Percentiles rank a stretch among this genome's conserved stretches.
Evolutionary conservation across 2,329 filamentous ascomycete species (phyloP).

Genomic region (Cladorrhinum sp.): DNA sequence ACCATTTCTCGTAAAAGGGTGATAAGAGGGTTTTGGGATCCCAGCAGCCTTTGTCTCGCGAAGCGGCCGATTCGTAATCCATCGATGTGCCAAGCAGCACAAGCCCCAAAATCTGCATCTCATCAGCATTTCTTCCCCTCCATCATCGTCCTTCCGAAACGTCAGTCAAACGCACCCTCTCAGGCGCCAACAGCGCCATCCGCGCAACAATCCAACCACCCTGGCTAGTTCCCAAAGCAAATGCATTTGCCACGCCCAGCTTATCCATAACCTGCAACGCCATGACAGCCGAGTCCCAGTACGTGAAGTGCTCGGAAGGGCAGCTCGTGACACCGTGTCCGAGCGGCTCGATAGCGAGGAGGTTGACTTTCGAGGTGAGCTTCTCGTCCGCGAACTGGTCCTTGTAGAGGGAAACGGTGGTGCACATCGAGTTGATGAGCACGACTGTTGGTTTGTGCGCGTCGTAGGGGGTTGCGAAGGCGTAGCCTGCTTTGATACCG

Average conservation of each 20-base stretch:
- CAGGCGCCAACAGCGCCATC: conserved; percentile 50
- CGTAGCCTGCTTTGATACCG: conserved; percentile 45
- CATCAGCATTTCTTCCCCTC: too few relatives aligned
- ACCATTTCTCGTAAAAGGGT: conserved; percentile 44
- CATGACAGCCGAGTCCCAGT: conserved; percentile 55
- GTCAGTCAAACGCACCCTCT: too few relatives aligned
- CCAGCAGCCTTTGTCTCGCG: conserved; percentile 48
- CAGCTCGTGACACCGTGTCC: conserved; percentile 49
- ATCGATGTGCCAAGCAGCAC: conserved; percentile 51
- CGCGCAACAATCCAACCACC: conserved; percentile 50
- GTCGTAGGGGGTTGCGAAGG: conserved; percentile 38
- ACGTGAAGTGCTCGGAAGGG: conserved; percentile 48
- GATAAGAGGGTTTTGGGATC: conserved; percentile 41
- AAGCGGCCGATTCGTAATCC: conserved; percentile 49
- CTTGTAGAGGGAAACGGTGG: conserved; percentile 46
- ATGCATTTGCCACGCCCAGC: conserved; percentile 46
- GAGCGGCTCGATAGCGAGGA: conserved; percentile 51
- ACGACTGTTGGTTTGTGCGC: conserved; percentile 49
- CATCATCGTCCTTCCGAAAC: too few relatives aligned
- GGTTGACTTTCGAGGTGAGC: conserved; percentile 43
- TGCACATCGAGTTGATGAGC: conserved; percentile 52
- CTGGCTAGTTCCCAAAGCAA: conserved; percentile 51
- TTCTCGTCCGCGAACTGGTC: conserved; percentile 40
- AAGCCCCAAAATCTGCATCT: conserved; percentile 45
- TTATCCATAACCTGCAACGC: conserved; percentile 54